Conservation (phyloP, 805 yeast genomes). For the Vanderwaltozyma yarrowii region DNA sequence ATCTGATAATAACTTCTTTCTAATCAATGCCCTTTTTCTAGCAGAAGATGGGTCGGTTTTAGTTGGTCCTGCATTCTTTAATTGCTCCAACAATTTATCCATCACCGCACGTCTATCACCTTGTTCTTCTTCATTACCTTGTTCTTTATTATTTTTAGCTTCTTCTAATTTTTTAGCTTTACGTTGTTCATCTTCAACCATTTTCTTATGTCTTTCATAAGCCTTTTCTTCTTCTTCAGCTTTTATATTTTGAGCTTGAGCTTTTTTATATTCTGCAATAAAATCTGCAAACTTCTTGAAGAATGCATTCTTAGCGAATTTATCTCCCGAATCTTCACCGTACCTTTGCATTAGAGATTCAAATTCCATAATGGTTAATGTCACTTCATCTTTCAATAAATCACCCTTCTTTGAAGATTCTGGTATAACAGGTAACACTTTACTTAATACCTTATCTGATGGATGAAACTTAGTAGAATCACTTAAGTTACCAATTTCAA, state of each 20-base stretch:
- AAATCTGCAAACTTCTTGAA: slow-evolving; percentile 75
- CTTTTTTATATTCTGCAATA: slow-evolving; percentile 67
- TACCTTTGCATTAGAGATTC: slow-evolving; percentile 66
- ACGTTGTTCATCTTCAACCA: slow-evolving; percentile 31
- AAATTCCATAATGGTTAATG: slow-evolving; percentile 53
- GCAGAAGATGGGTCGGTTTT: slow-evolving; percentile 73
- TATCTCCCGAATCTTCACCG: slow-evolving; percentile 81
- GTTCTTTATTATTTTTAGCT: slow-evolving; percentile 3
- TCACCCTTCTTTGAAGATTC: slow-evolving; percentile 65
- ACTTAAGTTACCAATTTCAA: slow-evolving; percentile 77
- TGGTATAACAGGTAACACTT: slow-evolving; percentile 57
- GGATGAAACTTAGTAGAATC: slow-evolving; percentile 76
- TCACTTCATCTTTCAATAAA: slow-evolving; percentile 52
- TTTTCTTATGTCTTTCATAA: slow-evolving; percentile 64
- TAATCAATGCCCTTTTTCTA: slow-evolving; percentile 66
- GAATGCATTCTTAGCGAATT: slow-evolving; percentile 54
- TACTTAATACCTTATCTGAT: slow-evolving; percentile 54
- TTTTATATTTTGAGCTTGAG: slow-evolving; percentile 65
- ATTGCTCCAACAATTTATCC: slow-evolving; percentile 78
- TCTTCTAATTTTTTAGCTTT: slow-evolving; percentile 9
- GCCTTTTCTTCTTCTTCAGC: slow-evolving; percentile 74
- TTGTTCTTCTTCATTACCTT: slow-evolving; percentile 8
- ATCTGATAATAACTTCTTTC: slow-evolving; percentile 41
- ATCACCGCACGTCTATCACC: slow-evolving; percentile 43
- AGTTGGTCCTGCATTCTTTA: slow-evolving; percentile 76